Evolutionary conservation across 768 basidiomycete species (phyloP), one percentile per base, ranked within the genome.

Genomic region (Coprinopsis sp.): DNA sequence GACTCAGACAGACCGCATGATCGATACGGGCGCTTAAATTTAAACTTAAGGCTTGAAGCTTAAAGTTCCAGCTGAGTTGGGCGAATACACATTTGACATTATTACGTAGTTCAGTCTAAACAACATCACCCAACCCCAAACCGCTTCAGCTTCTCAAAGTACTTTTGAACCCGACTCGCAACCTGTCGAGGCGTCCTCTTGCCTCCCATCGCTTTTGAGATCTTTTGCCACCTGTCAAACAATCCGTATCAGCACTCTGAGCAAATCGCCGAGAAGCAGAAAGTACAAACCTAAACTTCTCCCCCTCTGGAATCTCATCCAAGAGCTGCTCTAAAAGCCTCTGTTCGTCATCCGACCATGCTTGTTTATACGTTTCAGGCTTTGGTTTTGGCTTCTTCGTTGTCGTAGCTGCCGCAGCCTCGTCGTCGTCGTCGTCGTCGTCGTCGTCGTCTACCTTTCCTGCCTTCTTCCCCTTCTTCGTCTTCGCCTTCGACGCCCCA

Each of bases 111-210:
- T n/a, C n/a, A n/a, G n/a, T n/a, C n/a, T n/a, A n/a, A n/a, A n/a
- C n/a, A n/a, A n/a, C n/a, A n/a, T n/a, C n/a, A n/a, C n/a, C 36
- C 48, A 37, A 61, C 46, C 25, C 87, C 87, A 61, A 81, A 89
- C 52, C 77, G 76, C 65, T 82, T 87, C 62, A 91, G 62, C 69
- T 90, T 91, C 60, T 85, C 85, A 61, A 88, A 84, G 63, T 90
- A 91, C 64, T 91, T 91, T 56, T 91, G 89, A 44, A 91, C 88
- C 14, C 87, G 77, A 67, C 86, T 89, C 29, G 87, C 87, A n/a
- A 91, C 89, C 67, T 91, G 89, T 50, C 87, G 67, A 3, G 88
- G 81, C 3, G 89, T 90, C 47, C 88, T 67, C 34, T 70, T 70
- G 1, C 88, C 88, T 38, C 79, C 71, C 89, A 91, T 91, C 28